Evolutionary conservation across 306 rosid species (phyloP), one percentile per base, ranked within the genome.

Genomic region (Morella rubra): DNA sequence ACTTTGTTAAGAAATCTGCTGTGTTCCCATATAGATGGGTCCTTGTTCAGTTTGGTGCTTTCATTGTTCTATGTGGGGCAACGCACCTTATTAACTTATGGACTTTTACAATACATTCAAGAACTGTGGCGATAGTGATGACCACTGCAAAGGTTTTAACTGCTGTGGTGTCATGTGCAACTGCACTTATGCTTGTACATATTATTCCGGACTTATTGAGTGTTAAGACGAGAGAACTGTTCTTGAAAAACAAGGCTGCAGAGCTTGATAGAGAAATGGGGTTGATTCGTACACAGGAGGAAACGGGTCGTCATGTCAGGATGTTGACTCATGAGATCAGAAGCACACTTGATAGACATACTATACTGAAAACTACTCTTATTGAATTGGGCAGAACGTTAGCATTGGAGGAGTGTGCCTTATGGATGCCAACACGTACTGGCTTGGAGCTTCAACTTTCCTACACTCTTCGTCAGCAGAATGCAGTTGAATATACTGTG

Each of bases 341-440:
- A 83, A 91, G 96, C 78, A 91, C 96, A 46, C 89, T 91, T 45
- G 93, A 89, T 82, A 83, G 96, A 50, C 96, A 87, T 54, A 91
- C 91, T 41, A 91, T 91, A 82, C 82, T 91, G 47, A 89, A 87
- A 76, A 91, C 93, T 2, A 91, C 96, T 14, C 91, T 91, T 77
- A 76, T 91, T 45, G 96, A 91, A 74, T 69, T 88, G 74, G 97
- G 97, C 59, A 92, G 98, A 81, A 95, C 97, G 68, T 80, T 95
- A 88, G 97, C 85, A 16, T 84, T 95, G 64, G 99, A 92, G 80
- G 99, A 95, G 88, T 95, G 99, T 84, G 93, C 97, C 42, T 81
- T 95, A 61, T 95, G 99, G 99, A 95, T 95, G 99, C 99, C 99
- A 3, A 95, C 97, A 0, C 93, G 96, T 9, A 85, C 97, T 46